Percentiles rank a stretch among this genome's conserved stretches.
These are phyloP conservation scores for Phaeosphaeriaceae sp. DNA, from an alignment of 2,329 filamentous ascomycete species.

Conservation along the genomic window DNA sequence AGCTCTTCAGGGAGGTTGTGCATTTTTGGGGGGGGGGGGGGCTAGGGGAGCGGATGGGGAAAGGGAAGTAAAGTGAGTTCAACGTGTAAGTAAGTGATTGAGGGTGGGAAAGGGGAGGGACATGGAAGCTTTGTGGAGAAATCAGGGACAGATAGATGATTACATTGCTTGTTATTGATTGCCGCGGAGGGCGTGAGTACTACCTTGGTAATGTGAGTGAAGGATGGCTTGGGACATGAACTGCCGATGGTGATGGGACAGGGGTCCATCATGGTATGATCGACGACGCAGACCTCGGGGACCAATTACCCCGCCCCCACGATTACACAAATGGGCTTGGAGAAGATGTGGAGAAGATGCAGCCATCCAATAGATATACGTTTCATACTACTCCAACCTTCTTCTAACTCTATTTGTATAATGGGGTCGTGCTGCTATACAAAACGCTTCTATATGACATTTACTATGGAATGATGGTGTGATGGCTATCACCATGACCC, in stretches of 20 bases:
- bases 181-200: not conserved
- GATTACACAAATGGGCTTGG: not conserved
- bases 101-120: not conserved
- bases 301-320: constrained; percentile 4
- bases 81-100: no score
- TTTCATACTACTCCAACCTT: no score
- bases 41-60: not conserved
- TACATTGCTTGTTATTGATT: not conserved
- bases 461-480: no score
- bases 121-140: not conserved
- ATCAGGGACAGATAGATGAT: not conserved
- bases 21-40: not conserved
- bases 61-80: no score
- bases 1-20: constrained; percentile 21
- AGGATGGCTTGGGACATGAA: not conserved
- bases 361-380: not conserved
- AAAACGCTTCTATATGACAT: no score
- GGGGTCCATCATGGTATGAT: constrained; percentile 2
- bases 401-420: no score
- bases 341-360: not conserved
- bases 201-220: not conserved
- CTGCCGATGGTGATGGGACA: constrained; percentile 1
- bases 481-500: not conserved
- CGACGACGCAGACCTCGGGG: not conserved
- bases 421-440: no score